Evolutionary conservation across 2,329 filamentous ascomycete genomes (phyloP), one percentile per base, ranked within the genome.

Genomic region (Xylaria sp.): DNA sequence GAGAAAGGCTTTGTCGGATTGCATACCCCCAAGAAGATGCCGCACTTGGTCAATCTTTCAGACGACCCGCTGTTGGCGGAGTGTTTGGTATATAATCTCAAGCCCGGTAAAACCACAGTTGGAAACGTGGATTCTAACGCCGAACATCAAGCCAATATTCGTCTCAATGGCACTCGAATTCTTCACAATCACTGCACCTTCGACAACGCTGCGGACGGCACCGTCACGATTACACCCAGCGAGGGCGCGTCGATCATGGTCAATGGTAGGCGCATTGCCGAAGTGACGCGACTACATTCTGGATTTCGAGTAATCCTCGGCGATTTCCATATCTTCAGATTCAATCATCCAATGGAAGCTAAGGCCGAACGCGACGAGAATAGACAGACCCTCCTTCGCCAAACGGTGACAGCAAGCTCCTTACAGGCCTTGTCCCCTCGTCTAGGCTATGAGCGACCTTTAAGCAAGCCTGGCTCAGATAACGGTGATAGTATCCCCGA

Each of bases 221-320:
- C 90, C 2, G 94, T 99, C n/a, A 97, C 91, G 0, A 80, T 99
- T 18, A 83, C 95, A 37, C 94, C 94, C 0, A 88, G 83, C 62
- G 91, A 96, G 68, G 91, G 91, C n/a, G 94, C 94, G 0, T 91
- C 92, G 9, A 91, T 99, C 59, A 99, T 99, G 94, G 91, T 99
- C 55, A 99, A 99, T 69, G 94, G 94, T 59, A 84, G 93, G 65
- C 89, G 92, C 16, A 90, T 97, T 57, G 86, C 92, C 57, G 92
- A 92, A 69, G 87, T 92, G 1, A 92, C 88, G 66, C 85, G 92
- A 65, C 80, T 99, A 49, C 88, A 92, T 70, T 97, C 92, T 69
- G 94, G 94, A 4, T 96, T 92, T 72, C 89, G 94, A 63, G 90
- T 99, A 57, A 99, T 99, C 63, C 80, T 99, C 8, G 94, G 94